These are phyloP conservation scores for Starmera quercuum DNA, from an alignment of 805 yeast species.

Conservation along the genomic window DNA sequence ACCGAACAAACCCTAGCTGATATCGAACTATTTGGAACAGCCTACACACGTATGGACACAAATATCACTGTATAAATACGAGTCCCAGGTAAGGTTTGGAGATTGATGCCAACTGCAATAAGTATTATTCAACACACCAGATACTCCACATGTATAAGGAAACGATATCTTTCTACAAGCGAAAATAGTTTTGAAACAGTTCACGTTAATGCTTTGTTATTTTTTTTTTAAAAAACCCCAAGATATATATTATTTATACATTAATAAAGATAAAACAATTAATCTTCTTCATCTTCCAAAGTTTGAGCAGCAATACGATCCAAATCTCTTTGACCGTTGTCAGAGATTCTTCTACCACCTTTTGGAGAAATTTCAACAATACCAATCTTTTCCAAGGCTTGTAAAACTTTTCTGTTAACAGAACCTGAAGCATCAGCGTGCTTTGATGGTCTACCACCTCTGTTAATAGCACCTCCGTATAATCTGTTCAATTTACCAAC, in stretches of 20 bases:
- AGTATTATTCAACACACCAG: too few relatives aligned
- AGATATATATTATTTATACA: conserved; percentile 1
- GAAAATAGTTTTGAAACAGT: too few relatives aligned
- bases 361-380: conserved; percentile 92
- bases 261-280: background rate
- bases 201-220: too few relatives aligned
- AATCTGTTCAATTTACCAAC: conserved; percentile 98
- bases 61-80: too few relatives aligned
- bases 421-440: conserved; percentile 99
- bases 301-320: conserved; percentile 99
- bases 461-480: conserved; percentile 99
- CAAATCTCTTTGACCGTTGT: conserved; percentile 99
- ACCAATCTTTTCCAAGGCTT: conserved; percentile 97
- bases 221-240: too few relatives aligned
- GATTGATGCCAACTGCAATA: too few relatives aligned
- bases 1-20: too few relatives aligned
- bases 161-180: too few relatives aligned
- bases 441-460: conserved; percentile 98
- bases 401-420: conserved; percentile 96
- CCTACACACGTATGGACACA: too few relatives aligned
- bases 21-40: too few relatives aligned
- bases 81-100: too few relatives aligned
- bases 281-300: conserved; percentile 75
- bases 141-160: too few relatives aligned
- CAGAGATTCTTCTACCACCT: conserved; percentile 99